phyloP scores from a whole-genome alignment of 1,139 yeast species.

The Kluyveromyces sp. region DNA sequence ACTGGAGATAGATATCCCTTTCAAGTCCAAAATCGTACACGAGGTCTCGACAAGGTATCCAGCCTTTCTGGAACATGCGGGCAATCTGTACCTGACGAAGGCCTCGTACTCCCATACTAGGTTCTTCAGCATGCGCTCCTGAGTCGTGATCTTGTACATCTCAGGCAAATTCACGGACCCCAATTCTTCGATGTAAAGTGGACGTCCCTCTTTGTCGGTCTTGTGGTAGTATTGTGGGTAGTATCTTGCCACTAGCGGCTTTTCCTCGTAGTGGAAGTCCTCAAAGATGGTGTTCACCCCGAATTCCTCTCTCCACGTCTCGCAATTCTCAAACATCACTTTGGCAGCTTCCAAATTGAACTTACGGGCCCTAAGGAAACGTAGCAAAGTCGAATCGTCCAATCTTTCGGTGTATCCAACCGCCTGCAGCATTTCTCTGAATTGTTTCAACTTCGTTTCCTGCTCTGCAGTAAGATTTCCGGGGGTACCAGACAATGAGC shows the following conservation, averaged over 20 bases:
- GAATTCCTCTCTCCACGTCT: constrained; percentile 81
- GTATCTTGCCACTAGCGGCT: constrained; percentile 77
- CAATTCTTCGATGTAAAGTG: constrained; percentile 87
- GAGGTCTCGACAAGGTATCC: constrained; percentile 85
- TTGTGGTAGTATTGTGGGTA: constrained; percentile 98
- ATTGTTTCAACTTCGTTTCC: constrained; percentile 47
- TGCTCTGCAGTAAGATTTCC: constrained; percentile 73
- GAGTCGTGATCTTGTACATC: constrained; percentile 89
- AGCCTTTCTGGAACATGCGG: constrained; percentile 85
- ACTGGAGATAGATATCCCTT: constrained; percentile 80
- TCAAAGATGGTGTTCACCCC: constrained; percentile 80
- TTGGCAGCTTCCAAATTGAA: constrained; percentile 75
- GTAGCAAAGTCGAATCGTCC: constrained; percentile 82
- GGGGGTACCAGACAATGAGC: constrained; percentile 69
- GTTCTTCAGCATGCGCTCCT: constrained; percentile 93
- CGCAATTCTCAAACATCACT: constrained; percentile 81
- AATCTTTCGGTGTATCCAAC: constrained; percentile 67
- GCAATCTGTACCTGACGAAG: constrained; percentile 73
- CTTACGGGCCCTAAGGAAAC: constrained; percentile 93
- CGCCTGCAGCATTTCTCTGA: constrained; percentile 51
- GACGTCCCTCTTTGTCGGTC: constrained; percentile 95
- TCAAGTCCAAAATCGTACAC: constrained; percentile 90
- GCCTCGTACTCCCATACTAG: constrained; percentile 97
- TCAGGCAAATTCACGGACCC: constrained; percentile 85
- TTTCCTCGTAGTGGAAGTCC: constrained; percentile 87